Evolutionary conservation across 1,139 yeast genomes (phyloP).

Genomic region (Kodamaea ohmeri): DNA sequence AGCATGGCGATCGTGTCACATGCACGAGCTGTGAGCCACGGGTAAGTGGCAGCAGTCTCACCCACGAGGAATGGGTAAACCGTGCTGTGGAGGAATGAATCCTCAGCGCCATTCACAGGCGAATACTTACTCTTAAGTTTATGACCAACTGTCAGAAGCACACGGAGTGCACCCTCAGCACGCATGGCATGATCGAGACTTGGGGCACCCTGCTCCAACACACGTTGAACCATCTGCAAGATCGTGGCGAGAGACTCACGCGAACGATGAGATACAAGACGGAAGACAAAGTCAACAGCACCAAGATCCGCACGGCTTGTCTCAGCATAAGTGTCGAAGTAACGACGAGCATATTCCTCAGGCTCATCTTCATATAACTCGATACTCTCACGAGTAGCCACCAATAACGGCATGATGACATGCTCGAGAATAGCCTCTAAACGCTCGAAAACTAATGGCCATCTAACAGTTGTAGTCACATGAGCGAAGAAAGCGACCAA

Average conservation of each 20-base stretch:
- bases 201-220: conserved; percentile 35
- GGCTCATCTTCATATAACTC: conserved; percentile 71
- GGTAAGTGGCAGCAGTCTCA: conserved; percentile 29
- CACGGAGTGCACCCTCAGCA: conserved; percentile 51
- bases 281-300: conserved; percentile 69
- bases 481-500: conserved; percentile 65
- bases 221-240: conserved; percentile 48
- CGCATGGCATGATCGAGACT: conserved; percentile 35
- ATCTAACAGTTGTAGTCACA: conserved; percentile 53
- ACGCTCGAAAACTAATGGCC: conserved; percentile 54
- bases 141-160: conserved; percentile 45
- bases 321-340: conserved; percentile 68
- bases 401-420: conserved; percentile 61
- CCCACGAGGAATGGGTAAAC: conserved; percentile 47
- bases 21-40: conserved; percentile 56
- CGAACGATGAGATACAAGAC: conserved; percentile 47
- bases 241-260: conserved; percentile 41
- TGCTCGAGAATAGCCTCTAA: conserved; percentile 57
- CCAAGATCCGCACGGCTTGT: conserved; percentile 78
- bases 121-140: conserved; percentile 38
- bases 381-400: conserved; percentile 52
- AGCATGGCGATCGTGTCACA: conserved; percentile 55
- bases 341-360: conserved; percentile 69
- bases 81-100: conserved; percentile 41
- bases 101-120: conserved; percentile 47